Base-by-base conservation (phyloP, 1,284 basidiomycete genomes). In the Naganishia sp. region DNA sequence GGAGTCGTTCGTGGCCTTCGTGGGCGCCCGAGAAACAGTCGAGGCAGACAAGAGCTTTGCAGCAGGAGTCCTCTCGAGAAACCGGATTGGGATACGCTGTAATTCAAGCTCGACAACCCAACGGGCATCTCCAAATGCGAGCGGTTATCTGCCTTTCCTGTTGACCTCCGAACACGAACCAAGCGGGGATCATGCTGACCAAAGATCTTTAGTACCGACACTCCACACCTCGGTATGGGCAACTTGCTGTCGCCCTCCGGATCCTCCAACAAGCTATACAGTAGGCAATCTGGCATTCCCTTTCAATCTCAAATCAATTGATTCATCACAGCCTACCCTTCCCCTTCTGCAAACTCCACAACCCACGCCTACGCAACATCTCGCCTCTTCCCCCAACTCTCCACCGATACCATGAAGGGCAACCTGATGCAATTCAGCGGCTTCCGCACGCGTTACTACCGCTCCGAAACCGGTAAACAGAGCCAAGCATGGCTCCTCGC, bases 401-500 rank as follows among this genome's bases (percentile, higher is more conserved):
- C 60, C 0, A 68, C 67, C 55, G 74, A 75, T 53, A 69, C 73
- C 59, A 79, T 80, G 77, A 83, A 82, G 77, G 82, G 83, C 69
- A 88, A 91, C 75, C 81, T 94, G 5, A 75, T 84, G 74, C 85
- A 86, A 72, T 92, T 94, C 74, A 85, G 88, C 9, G 56, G 48
- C 16, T 81, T 78, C 78, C 73, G 75, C 65, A 80, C 79, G 65
- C 70, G 82, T 63, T 81, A 81, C 77, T 82, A 84, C 76, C 78
- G 80, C 52, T 79, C 77, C 1, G 77, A 91, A 84, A 90, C 88
- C 10, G 96, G 95, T 25, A 78, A 79, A 61, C 75, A 82, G 66
- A 80, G 89, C 72, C 92, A 96, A 76, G 78, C 85, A 68, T 99
- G 93, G 93, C 83, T 98, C 57, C 79, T 90, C 70, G 81, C 82